A percentile compares a stretch with the other conserved stretches of the same genome.
Conservation (phyloP, 202 grass and related monocot species). For the Bolboschoenoplectus hybrid region DNA sequence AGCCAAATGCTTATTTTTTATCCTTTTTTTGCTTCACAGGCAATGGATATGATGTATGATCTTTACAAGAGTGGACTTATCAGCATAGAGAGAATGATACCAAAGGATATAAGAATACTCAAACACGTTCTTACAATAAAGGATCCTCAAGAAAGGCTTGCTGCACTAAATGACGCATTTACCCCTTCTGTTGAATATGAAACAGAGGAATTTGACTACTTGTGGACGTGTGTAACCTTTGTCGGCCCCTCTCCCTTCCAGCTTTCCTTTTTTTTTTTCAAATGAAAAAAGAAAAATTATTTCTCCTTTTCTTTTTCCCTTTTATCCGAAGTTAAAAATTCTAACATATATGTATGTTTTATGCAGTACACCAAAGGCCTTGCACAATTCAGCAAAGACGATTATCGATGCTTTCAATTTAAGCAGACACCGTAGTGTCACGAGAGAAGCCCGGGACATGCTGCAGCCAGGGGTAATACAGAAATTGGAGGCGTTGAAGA, state of each 20-base stretch:
- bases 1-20: background rate
- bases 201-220: constrained; percentile 68
- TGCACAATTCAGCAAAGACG: constrained; percentile 62
- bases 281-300: background rate
- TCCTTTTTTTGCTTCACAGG: constrained; percentile 44
- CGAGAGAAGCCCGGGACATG: constrained; percentile 78
- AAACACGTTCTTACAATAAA: constrained; percentile 80
- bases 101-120: constrained; percentile 87
- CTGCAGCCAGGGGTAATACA: constrained; percentile 81
- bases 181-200: constrained; percentile 73
- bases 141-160: constrained; percentile 70
- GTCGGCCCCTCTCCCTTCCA: background rate
- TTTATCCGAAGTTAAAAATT: background rate
- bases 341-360: background rate
- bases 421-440: constrained; percentile 61
- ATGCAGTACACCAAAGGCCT: constrained; percentile 74
- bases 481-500: constrained; percentile 68
- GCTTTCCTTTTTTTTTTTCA: background rate
- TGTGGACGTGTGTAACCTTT: constrained; percentile 67
- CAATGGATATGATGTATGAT: constrained; percentile 80
- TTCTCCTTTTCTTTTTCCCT: background rate
- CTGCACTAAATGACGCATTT: constrained; percentile 73
- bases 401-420: constrained; percentile 79
- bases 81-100: constrained; percentile 83
- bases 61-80: constrained; percentile 70